A percentile compares a stretch with the other conserved stretches of the same genome.
Conservation (phyloP, 768 basidiomycete species). For the Wakefieldia striispora region DNA sequence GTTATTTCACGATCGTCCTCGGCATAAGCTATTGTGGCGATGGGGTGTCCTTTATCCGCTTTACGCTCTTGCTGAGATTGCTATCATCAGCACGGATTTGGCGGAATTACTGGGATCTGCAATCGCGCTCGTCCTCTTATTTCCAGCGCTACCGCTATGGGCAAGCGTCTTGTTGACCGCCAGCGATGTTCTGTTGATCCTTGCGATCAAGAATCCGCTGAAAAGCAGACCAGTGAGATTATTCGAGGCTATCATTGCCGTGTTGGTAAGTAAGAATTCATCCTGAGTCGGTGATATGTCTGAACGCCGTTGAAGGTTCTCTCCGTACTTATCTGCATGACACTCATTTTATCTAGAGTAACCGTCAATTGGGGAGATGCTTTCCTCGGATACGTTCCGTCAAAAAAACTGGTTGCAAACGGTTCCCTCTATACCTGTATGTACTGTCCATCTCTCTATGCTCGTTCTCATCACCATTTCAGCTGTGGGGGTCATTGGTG, state of each 20-base stretch:
- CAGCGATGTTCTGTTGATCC: constrained; percentile 65
- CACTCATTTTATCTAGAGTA: constrained; percentile 70
- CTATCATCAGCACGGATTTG: constrained; percentile 75
- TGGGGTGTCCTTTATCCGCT: constrained; percentile 65
- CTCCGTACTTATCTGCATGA: constrained; percentile 75
- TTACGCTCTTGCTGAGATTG: constrained; percentile 62
- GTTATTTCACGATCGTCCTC: constrained; percentile 62
- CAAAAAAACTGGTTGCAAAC: constrained; percentile 53
- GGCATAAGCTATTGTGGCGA: constrained; percentile 53
- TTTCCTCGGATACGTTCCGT: constrained; percentile 77
- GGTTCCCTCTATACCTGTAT: constrained; percentile 66
- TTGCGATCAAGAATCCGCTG: constrained; percentile 69
- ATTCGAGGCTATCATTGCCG: constrained; percentile 66
- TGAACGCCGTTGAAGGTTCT: constrained; percentile 44
- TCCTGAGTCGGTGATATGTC: not conserved
- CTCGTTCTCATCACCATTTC: constrained; percentile 13
- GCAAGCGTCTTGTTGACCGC: constrained; percentile 68
- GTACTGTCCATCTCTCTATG: constrained; percentile 10
- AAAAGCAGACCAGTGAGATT: constrained; percentile 61
- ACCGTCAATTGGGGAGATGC: constrained; percentile 68
- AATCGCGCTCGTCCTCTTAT: constrained; percentile 74
- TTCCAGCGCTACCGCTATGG: constrained; percentile 68
- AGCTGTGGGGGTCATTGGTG: constrained; percentile 75
- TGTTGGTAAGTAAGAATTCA: constrained; percentile 43
- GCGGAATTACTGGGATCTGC: constrained; percentile 82